A percentile compares a stretch with the other conserved stretches of the same genome.
These are phyloP conservation scores for Diutina mesorugosa DNA, from an alignment of 1,139 yeast genomes.

Conservation along the genomic window DNA sequence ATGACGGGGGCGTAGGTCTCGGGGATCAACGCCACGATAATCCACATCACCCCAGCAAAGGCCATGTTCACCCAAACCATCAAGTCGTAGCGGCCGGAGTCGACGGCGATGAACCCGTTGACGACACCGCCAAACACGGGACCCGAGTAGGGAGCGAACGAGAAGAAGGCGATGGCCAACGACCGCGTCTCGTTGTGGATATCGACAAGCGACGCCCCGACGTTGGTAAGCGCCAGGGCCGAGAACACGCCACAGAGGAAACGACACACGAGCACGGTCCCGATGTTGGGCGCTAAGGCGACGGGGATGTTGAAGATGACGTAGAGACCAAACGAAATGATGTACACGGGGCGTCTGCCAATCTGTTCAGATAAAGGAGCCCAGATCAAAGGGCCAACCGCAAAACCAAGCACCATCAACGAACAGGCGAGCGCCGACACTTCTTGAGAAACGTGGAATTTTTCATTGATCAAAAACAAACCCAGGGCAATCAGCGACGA, in stretches of 20 bases:
- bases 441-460: conserved; percentile 58
- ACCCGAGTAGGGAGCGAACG: conserved; percentile 88
- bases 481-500: conserved; percentile 88
- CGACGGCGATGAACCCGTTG: conserved; percentile 71
- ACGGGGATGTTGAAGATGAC: conserved; percentile 79
- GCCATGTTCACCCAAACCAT: conserved; percentile 90
- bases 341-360: conserved; percentile 79
- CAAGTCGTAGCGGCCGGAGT: conserved; percentile 53
- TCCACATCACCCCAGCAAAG: conserved; percentile 76
- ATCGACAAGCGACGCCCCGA: conserved; percentile 87
- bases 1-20: conserved; percentile 90
- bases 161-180: conserved; percentile 79
- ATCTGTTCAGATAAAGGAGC: conserved; percentile 80
- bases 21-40: conserved; percentile 49
- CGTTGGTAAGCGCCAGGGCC: conserved; percentile 72
- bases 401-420: conserved; percentile 79
- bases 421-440: conserved; percentile 74
- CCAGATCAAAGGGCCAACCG: conserved; percentile 83
- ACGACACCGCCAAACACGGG: conserved; percentile 88
- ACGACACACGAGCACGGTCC: conserved; percentile 66
- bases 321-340: conserved; percentile 62
- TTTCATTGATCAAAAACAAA: conserved; percentile 45
- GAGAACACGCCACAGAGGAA: conserved; percentile 82
- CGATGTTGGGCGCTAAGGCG: conserved; percentile 76
- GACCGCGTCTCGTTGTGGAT: conserved; percentile 74